These are phyloP conservation scores for Mycena chlorophos DNA, from an alignment of 768 basidiomycete genomes.

Conservation along the genomic window DNA sequence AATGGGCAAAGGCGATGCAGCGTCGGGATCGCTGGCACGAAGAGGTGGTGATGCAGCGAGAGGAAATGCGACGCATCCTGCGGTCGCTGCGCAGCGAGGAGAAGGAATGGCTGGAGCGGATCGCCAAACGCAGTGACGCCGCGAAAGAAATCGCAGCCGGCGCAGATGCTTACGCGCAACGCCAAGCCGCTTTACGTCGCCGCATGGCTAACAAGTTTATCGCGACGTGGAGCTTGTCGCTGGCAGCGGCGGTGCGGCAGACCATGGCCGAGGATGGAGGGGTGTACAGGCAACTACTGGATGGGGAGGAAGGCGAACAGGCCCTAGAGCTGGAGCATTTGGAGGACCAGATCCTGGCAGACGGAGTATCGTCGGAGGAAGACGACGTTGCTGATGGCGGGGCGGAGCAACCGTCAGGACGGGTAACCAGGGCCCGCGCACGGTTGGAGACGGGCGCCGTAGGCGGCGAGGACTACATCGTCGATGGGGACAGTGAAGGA, in stretches of 20 bases:
- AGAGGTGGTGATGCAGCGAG: conserved; percentile 1
- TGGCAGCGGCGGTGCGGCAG: not conserved
- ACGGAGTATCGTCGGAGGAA: no score
- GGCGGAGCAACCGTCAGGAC: no score
- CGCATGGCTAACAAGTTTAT: not conserved
- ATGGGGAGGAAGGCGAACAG: not conserved
- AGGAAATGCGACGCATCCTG: conserved; percentile 9
- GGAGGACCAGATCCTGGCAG: no score
- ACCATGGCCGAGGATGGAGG: not conserved
- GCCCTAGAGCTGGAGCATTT: no score
- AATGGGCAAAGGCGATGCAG: not conserved
- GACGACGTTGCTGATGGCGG: no score
- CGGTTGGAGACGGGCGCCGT: no score
- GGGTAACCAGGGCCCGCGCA: no score
- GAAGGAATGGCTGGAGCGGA: not conserved
- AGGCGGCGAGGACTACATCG: no score
- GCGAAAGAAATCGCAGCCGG: not conserved
- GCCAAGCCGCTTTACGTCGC: not conserved
- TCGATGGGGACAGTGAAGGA: no score
- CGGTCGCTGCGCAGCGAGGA: not conserved
- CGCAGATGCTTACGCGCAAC: not conserved
- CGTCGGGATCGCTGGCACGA: conserved; percentile 2
- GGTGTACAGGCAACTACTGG: no score
- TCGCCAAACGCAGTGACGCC: not conserved
- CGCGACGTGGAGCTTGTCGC: not conserved